Percentiles rank a stretch among this genome's conserved stretches.
Conservation (phyloP, 2,329 filamentous ascomycete species). For the Fusarium xylarioides region DNA sequence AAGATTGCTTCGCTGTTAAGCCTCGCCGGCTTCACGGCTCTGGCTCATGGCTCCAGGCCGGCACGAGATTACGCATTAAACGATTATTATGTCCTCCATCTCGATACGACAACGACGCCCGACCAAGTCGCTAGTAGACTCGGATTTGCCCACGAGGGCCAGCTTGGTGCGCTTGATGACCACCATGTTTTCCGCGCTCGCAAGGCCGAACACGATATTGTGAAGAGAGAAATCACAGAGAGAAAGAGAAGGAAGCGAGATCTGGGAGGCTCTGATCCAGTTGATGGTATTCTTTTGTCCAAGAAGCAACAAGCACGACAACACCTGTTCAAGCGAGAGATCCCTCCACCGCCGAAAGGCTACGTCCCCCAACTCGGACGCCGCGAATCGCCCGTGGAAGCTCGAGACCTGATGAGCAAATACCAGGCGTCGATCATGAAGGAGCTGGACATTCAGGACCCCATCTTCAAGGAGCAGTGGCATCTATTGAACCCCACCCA, state of each 20-base stretch:
- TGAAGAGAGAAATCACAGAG: conserved; percentile 62
- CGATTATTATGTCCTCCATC: conserved; percentile 94
- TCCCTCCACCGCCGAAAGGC: conserved; percentile 52
- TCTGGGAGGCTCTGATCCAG: conserved; percentile 61
- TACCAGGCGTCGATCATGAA: conserved; percentile 69
- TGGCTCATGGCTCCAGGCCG: conserved; percentile 59
- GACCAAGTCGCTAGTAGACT: conserved; percentile 75
- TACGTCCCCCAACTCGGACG: conserved; percentile 19
- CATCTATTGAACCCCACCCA: conserved; percentile 88
- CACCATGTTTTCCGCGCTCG: conserved; percentile 88
- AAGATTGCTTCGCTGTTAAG: conserved; percentile 62
- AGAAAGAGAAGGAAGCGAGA: conserved; percentile 70
- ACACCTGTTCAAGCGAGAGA: conserved; percentile 63
- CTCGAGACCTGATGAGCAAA: conserved; percentile 57
- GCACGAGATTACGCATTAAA: conserved; percentile 78
- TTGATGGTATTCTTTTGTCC: conserved; percentile 80
- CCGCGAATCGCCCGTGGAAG: neutral
- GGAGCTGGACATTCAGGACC: conserved; percentile 80
- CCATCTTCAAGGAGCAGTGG: conserved; percentile 95
- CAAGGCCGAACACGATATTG: conserved; percentile 68
- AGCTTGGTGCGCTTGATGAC: conserved; percentile 77
- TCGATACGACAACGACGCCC: conserved; percentile 73
- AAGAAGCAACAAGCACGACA: conserved; percentile 73
- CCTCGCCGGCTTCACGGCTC: conserved; percentile 60
- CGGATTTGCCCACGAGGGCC: conserved; percentile 82